These are phyloP conservation scores for Scutellaria minor DNA, from an alignment of 257 asterid genomes.

Conservation along the genomic window DNA sequence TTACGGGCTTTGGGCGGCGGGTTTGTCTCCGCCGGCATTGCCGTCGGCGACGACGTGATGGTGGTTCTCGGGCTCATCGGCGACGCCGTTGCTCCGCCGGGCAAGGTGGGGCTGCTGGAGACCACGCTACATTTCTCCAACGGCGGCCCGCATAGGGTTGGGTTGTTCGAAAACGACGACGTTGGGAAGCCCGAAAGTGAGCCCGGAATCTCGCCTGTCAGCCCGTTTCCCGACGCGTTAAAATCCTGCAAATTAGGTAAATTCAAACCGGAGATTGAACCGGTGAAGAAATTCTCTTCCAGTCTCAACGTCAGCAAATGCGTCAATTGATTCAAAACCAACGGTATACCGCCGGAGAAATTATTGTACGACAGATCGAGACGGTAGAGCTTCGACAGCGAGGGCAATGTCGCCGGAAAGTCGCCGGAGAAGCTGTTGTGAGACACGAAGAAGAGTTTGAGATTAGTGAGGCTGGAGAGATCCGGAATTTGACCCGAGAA, in stretches of 20 bases:
- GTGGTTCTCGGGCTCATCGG: conserved; percentile 55
- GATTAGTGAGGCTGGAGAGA: conserved; percentile 60
- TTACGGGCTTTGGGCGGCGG: conserved; percentile 46
- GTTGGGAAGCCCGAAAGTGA: conserved; percentile 62
- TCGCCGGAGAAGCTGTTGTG: conserved; percentile 71
- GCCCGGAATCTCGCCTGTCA: conserved; percentile 58
- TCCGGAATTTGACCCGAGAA: conserved; percentile 74
- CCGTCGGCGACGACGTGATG: conserved; percentile 64
- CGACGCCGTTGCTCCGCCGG: conserved; percentile 72
- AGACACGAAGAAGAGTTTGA: conserved; percentile 67
- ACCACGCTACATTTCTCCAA: conserved; percentile 47
- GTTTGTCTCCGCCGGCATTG: conserved; percentile 53
- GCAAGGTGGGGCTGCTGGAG: conserved; percentile 48
- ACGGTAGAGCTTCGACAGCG: conserved; percentile 57
- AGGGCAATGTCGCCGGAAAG: conserved; percentile 49
- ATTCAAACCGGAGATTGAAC: conserved; percentile 59
- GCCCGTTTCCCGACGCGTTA: conserved; percentile 70
- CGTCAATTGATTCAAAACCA: conserved; percentile 46
- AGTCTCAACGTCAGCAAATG: conserved; percentile 68
- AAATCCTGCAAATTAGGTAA: conserved; percentile 68
- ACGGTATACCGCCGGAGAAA: conserved; percentile 63
- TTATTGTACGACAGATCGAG: conserved; percentile 80
- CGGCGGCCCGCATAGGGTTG: conserved; percentile 72
- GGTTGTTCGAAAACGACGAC: conserved; percentile 58
- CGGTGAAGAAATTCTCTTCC: conserved; percentile 63